Evolutionary conservation across 2,329 filamentous ascomycete species (phyloP).

Genomic region (Beauveria caledonica): DNA sequence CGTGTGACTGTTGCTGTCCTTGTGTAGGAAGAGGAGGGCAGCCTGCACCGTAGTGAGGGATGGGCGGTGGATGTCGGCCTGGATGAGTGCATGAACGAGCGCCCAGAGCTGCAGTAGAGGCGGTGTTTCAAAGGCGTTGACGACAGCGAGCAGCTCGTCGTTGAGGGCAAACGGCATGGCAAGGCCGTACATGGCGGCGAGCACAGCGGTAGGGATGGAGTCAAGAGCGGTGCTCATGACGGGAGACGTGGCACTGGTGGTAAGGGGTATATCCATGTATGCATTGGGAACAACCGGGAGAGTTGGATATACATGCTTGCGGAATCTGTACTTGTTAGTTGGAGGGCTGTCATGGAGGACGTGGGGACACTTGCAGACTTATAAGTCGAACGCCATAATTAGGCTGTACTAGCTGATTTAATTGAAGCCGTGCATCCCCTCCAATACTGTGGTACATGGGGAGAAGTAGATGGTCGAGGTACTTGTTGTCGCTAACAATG

Average conservation of each 20-base stretch:
- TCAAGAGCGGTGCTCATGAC: neutral
- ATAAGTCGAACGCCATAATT: slow-evolving; percentile 10
- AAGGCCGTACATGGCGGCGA: slow-evolving; percentile 13
- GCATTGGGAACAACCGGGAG: slow-evolving; percentile 10
- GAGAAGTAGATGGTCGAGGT: neutral
- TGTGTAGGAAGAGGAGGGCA: slow-evolving; percentile 12
- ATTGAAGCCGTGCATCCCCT: neutral
- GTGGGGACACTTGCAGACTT: slow-evolving; percentile 4
- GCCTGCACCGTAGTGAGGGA: slow-evolving; percentile 9
- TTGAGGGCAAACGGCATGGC: slow-evolving; percentile 13
- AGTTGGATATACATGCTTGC: slow-evolving; percentile 12
- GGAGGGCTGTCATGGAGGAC: neutral
- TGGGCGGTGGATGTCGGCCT: slow-evolving; percentile 7
- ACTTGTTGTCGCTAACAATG: slow-evolving; percentile 13
- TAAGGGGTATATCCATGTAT: slow-evolving; percentile 3
- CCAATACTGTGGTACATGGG: neutral
- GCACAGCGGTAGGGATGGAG: slow-evolving; percentile 6
- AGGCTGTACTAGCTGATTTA: slow-evolving; percentile 6
- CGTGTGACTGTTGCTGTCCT: neutral
- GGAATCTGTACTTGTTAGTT: slow-evolving; percentile 7
- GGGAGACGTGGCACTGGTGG: neutral
- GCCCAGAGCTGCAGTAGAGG: slow-evolving; percentile 7
- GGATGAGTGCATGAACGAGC: slow-evolving; percentile 10
- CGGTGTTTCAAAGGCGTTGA: slow-evolving; percentile 4
- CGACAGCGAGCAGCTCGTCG: slow-evolving; percentile 11